A percentile compares a stretch with the other conserved stretches of the same genome.
phyloP scores from a whole-genome alignment of 352 stramenopile genomes.

The Pythium pyrilobum region DNA sequence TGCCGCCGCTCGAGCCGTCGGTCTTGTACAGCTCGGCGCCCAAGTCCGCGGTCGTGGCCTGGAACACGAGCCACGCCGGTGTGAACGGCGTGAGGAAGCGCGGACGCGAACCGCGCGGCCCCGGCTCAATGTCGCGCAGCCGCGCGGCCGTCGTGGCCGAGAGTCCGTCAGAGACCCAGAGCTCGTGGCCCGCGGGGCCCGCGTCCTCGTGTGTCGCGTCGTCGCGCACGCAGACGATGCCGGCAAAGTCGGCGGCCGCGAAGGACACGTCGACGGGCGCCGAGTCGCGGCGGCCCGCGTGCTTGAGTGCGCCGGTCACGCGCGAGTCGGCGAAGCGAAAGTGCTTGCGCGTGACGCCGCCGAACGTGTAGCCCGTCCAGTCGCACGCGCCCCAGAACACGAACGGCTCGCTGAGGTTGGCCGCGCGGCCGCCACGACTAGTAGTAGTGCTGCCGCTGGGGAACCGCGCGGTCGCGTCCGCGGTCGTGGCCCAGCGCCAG shows the following conservation, averaged over 20 bases:
- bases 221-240: constrained; percentile 64
- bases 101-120: constrained; percentile 31
- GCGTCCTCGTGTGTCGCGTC: not conserved
- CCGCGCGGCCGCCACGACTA: not conserved
- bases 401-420: constrained; percentile 25
- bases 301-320: constrained; percentile 54
- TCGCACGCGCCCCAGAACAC: constrained; percentile 77
- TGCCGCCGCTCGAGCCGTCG: constrained; percentile 40
- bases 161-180: constrained; percentile 55
- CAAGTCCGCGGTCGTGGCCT: constrained; percentile 29
- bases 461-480: constrained; percentile 27
- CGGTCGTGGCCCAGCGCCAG: constrained; percentile 61
- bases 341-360: constrained; percentile 29
- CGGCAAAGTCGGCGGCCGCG: constrained; percentile 48
- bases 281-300: constrained; percentile 46
- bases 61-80: constrained; percentile 39
- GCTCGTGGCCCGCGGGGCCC: constrained; percentile 29
- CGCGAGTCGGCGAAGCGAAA: constrained; percentile 79
- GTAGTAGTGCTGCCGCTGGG: not conserved
- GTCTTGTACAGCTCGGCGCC: constrained; percentile 62
- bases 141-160: constrained; percentile 26
- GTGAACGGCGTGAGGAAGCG: constrained; percentile 36
- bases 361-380: constrained; percentile 61
- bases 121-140: constrained; percentile 41
- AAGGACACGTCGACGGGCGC: constrained; percentile 27